Conservation (phyloP, 2,329 filamentous ascomycete genomes). For the Acrocalymma vagum region DNA sequence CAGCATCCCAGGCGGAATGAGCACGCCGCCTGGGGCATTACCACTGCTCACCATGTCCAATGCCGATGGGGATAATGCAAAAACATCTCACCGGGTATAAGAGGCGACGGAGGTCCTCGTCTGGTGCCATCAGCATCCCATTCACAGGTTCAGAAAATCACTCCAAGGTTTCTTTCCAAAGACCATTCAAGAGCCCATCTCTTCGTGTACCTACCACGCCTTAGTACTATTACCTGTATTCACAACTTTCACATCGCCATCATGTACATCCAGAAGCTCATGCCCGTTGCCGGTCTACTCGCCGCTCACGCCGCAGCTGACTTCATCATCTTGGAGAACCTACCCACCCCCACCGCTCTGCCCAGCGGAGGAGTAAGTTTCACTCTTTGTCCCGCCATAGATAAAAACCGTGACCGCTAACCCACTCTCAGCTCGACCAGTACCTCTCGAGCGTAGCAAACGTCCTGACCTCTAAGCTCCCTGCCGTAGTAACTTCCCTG, state of each 20-base stretch:
- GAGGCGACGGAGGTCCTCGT: too few relatives aligned
- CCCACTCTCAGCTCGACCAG: conserved; percentile 12
- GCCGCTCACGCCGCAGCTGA: conserved; percentile 25
- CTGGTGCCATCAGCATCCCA: too few relatives aligned
- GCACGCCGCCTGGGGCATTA: too few relatives aligned
- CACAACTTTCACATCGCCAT: conserved; percentile 6
- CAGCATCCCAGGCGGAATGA: too few relatives aligned
- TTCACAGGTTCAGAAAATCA: too few relatives aligned
- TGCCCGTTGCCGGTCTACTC: conserved; percentile 24
- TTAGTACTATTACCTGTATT: too few relatives aligned
- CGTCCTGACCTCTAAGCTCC: conserved; percentile 19
- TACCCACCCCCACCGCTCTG: conserved; percentile 22
- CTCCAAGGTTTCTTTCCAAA: too few relatives aligned
- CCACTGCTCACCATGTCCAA: too few relatives aligned
- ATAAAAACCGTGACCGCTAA: conserved; percentile 8
- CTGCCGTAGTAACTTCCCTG: conserved; percentile 19
- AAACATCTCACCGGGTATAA: too few relatives aligned
- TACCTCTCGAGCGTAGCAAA: conserved; percentile 22
- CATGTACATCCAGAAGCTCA: conserved; percentile 30
- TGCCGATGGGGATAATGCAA: too few relatives aligned
- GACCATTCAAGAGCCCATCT: too few relatives aligned
- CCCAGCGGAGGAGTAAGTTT: conserved; percentile 25
- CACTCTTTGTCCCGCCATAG: neutral
- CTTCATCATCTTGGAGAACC: conserved; percentile 28
- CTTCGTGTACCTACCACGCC: too few relatives aligned